Conservation (phyloP, 352 stramenopile species). For the Phytopythium boreale region DNA sequence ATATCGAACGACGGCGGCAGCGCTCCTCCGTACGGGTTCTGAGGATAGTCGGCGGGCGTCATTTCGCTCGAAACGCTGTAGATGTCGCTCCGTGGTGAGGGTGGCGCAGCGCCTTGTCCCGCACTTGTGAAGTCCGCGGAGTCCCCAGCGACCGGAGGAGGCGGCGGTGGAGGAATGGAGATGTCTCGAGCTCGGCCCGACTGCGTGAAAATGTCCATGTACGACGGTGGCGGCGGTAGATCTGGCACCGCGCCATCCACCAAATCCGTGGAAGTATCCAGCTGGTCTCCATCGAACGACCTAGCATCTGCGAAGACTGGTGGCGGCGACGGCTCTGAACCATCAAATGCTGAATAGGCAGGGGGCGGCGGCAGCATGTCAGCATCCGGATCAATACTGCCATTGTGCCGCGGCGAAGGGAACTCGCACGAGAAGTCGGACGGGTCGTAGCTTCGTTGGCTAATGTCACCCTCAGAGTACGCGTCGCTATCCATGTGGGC, state of each 20-base stretch:
- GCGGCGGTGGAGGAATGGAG: background rate
- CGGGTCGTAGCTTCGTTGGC: constrained; percentile 33
- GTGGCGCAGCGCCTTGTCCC: too few relatives aligned
- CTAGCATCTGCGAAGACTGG: constrained; percentile 13
- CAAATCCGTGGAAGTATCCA: background rate
- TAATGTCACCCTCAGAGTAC: constrained; percentile 30
- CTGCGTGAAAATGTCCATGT: constrained; percentile 51
- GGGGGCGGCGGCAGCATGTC: constrained; percentile 4
- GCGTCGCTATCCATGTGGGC: constrained; percentile 24
- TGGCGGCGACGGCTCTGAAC: constrained; percentile 1
- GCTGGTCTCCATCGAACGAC: background rate
- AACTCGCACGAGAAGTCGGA: constrained; percentile 12
- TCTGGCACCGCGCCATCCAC: constrained; percentile 3
- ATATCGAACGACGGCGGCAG: constrained; percentile 10
- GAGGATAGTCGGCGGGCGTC: constrained; percentile 1
- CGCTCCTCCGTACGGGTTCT: constrained; percentile 3
- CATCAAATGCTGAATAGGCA: constrained; percentile 6
- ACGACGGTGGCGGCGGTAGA: constrained; percentile 43
- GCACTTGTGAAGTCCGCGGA: background rate
- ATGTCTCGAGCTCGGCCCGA: constrained; percentile 21
- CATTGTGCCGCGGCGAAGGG: constrained; percentile 16
- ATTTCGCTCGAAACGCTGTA: constrained; percentile 9
- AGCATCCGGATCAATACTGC: constrained; percentile 4
- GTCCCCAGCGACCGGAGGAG: background rate
- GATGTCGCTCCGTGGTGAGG: constrained; percentile 6